Conservation (phyloP, 2,329 filamentous ascomycete genomes). For the Paecilomyces formosus region DNA sequence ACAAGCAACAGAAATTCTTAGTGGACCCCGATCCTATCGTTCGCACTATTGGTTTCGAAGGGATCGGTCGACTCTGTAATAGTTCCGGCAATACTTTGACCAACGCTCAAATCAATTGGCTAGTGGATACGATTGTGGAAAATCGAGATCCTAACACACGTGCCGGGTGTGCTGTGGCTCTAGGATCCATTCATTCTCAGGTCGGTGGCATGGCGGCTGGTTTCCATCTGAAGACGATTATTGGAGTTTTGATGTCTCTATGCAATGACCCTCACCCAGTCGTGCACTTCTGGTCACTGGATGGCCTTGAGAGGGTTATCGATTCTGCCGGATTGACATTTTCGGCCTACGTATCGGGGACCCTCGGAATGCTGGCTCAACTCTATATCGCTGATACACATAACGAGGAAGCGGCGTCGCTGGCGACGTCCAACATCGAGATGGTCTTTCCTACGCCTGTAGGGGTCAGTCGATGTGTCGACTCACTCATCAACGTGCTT, state of each 20-base stretch:
- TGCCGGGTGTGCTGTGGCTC: slow-evolving; percentile 86
- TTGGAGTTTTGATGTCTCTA: slow-evolving; percentile 96
- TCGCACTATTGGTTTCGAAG: slow-evolving; percentile 75
- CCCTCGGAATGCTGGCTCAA: slow-evolving; percentile 87
- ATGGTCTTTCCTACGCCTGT: slow-evolving; percentile 74
- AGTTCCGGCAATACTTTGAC: slow-evolving; percentile 82
- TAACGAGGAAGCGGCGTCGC: slow-evolving; percentile 70
- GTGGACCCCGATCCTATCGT: slow-evolving; percentile 79
- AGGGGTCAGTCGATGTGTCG: slow-evolving; percentile 78
- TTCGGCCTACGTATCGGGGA: slow-evolving; percentile 80
- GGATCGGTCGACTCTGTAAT: slow-evolving; percentile 77
- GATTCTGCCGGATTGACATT: slow-evolving; percentile 92
- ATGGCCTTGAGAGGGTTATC: slow-evolving; percentile 76
- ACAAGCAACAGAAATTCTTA: slow-evolving; percentile 54
- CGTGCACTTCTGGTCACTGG: slow-evolving; percentile 94
- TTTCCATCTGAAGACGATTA: slow-evolving; percentile 90
- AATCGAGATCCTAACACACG: slow-evolving; percentile 90
- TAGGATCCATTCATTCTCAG: slow-evolving; percentile 89
- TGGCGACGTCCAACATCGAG: slow-evolving; percentile 84
- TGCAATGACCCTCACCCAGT: slow-evolving; percentile 91
- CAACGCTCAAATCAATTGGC: slow-evolving; percentile 77
- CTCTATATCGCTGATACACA: slow-evolving; percentile 89
- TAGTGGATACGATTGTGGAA: slow-evolving; percentile 88
- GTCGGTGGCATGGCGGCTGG: slow-evolving; percentile 97
- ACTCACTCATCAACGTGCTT: slow-evolving; percentile 93